Evolutionary conservation across 2,329 filamentous ascomycete species (phyloP).

Genomic region (Myotisia sp.): DNA sequence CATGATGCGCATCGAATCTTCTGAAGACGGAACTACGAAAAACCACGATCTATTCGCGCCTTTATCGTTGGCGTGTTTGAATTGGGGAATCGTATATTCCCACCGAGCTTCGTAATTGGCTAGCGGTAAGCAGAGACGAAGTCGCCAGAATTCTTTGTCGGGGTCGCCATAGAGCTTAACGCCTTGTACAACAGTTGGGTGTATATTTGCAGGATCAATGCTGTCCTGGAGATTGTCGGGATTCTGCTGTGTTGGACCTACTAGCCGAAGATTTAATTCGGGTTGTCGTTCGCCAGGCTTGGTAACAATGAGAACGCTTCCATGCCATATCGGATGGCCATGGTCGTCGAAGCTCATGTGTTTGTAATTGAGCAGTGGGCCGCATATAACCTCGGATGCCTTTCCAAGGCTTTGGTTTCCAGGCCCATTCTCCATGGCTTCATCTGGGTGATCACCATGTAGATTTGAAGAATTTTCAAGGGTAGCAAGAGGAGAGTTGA

Average conservation of each 20-base stretch:
- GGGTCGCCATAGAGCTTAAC: conserved; percentile 48
- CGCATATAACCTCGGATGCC: conserved; percentile 32
- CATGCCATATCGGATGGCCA: conserved; percentile 48
- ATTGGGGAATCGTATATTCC: conserved; percentile 58
- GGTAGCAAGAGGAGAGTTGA: too few species aligned
- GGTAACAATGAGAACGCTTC: conserved; percentile 73
- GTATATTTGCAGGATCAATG: conserved; percentile 10
- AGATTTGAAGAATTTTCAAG: too few species aligned
- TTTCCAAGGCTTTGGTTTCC: too few species aligned
- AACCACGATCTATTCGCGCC: conserved; percentile 39
- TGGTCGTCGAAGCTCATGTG: conserved; percentile 27
- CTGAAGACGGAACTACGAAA: conserved; percentile 44
- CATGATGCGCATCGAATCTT: conserved; percentile 55
- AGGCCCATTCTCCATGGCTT: too few species aligned
- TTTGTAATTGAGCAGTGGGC: conserved; percentile 37
- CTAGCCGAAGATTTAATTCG: conserved; percentile 38
- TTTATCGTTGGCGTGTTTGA: conserved; percentile 46
- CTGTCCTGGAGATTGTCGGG: conserved; percentile 7
- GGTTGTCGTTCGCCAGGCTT: conserved; percentile 52
- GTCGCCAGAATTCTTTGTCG: conserved; percentile 46
- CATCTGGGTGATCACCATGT: too few species aligned
- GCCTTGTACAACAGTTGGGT: conserved; percentile 26
- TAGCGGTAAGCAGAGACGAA: conserved; percentile 47
- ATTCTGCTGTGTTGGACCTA: conserved; percentile 17
- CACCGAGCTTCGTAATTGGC: conserved; percentile 60